Base-by-base conservation (phyloP, 106 monocot species). In the Vanilla planifolia region DNA sequence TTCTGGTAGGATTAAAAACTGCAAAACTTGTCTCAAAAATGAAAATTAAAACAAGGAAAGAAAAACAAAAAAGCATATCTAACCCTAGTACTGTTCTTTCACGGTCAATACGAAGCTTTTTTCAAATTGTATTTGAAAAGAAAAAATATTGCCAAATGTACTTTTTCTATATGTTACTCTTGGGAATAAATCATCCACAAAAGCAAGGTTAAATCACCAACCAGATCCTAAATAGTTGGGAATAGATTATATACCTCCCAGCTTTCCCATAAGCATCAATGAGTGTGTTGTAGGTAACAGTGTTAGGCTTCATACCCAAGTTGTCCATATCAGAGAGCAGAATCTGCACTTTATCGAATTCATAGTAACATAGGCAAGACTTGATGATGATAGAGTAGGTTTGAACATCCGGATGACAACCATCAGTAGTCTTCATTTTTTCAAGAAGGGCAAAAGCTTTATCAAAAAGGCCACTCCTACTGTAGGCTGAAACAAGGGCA, bases 351-450 rank as follows among this genome's bases (percentile, higher is more conserved):
- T 79, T 81, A 28, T 91, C 95, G 73, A 91, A 91, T 55, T 64
- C 71, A 61, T 57, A 79, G 32, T 74, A 61, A 58, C 87, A 81
- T 11, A 91, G 55, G 56, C 95, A 96, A 0, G 90, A 96, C 50
- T 96, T 90, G 24, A 96, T 91, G 33, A 96, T 80, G 72, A 96
- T 87, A 34, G 95, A 87, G 58, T 96, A 96, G 10, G 95, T 96
- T 14, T 96, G 74, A 41, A 96, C 86, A 76, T 96, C 95, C 34
- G 95, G 95, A 28, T 75, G 65, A 65, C 95, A 96, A 26, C 87
- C 84, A 61, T 74, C 60, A 58, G 83, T 91, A 39, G 7, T 71
- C 64, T 90, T 96, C 95, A 96, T 96, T 30, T 65, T 61, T 16
- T 86, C 68, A 26, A 96, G 81, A n/a, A 96, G 46, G 25, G 69